Evolutionary conservation across 129 eudicot genomes (phyloP), one percentile per base, ranked within the genome.

Genomic region (Erigeron canadensis): DNA sequence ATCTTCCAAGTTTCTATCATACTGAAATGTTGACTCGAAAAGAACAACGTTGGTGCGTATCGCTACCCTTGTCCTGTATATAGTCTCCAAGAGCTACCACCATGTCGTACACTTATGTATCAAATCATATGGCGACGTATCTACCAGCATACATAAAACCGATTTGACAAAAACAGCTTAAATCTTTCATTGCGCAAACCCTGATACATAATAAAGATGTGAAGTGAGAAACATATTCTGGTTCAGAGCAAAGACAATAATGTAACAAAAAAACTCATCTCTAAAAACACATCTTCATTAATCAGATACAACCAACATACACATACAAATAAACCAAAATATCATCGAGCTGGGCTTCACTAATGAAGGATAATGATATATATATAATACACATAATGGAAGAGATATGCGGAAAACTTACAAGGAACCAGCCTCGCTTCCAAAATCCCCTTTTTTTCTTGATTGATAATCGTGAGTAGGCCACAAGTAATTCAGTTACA

Each of bases 71-170:
- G 10, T 54, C 80, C 75, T 79, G 77, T 15, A 40, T 72, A 47
- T 72, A 75, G 12, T 75, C 82, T 10, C 65, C 82, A 42, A 85
- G 69, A 19, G 79, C 84, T 43, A 65, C 82, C 67, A 81, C 84
- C 84, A 81, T 73, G 13, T 81, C 84, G 23, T 75, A 79, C 34
- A 23, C 17, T 79, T 58, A 66, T 80, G 85, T 45, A 77, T 65
- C 45, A 62, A 61, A 44, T 82, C 83, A 42, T 65, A 73, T 6
- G 70, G 58, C 18, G 8, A 16, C 5, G 13, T 47, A 5, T 13
- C n/a, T 12, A 18, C 60, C 17, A 54, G 60, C 74, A 70, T 81
- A 37, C 9, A 22, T 39, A 7, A 19, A 57, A 8, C 11, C 21
- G 15, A 19, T 41, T 65, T 17, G 19, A 18, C 55, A 19, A 6